Evolutionary conservation across 495 filamentous ascomycete species (phyloP).

Genomic region (Lichina pygmaea): DNA sequence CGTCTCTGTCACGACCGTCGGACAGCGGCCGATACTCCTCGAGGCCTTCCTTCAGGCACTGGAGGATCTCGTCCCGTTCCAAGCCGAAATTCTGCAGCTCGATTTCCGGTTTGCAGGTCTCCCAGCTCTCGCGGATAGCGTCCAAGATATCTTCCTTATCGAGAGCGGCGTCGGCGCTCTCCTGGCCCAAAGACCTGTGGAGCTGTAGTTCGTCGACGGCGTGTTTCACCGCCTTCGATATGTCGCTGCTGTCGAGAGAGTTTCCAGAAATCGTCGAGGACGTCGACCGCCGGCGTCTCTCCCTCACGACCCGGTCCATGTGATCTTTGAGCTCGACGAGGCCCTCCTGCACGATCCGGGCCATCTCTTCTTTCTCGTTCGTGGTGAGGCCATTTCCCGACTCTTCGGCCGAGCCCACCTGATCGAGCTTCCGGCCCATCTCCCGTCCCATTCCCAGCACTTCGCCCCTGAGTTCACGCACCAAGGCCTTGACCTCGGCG

Average conservation of each 20-base stretch:
- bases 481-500: constrained; percentile 66
- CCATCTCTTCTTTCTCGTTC: constrained; percentile 39
- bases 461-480: constrained; percentile 72
- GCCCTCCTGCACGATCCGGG: constrained; percentile 49
- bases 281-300: constrained; percentile 39
- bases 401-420: constrained; percentile 22
- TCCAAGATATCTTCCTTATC: constrained; percentile 57
- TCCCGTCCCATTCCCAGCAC: constrained; percentile 83
- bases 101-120: constrained; percentile 77
- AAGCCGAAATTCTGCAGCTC: constrained; percentile 70
- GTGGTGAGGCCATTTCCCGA: constrained; percentile 21
- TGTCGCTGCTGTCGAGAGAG: constrained; percentile 42
- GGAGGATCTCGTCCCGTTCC: constrained; percentile 66
- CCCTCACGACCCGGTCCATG: constrained; percentile 45
- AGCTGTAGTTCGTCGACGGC: constrained; percentile 39
- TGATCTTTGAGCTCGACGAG: constrained; percentile 57
- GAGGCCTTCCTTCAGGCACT: constrained; percentile 60
- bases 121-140: constrained; percentile 68
- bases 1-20: constrained; percentile 16
- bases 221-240: constrained; percentile 54
- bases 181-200: constrained; percentile 4
- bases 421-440: constrained; percentile 57
- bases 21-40: constrained; percentile 38
- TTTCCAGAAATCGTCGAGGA: constrained; percentile 21
- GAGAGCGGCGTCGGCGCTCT: constrained; percentile 18